Base-by-base conservation (phyloP, 1,284 basidiomycete species). In the Tremellales sp. region DNA sequence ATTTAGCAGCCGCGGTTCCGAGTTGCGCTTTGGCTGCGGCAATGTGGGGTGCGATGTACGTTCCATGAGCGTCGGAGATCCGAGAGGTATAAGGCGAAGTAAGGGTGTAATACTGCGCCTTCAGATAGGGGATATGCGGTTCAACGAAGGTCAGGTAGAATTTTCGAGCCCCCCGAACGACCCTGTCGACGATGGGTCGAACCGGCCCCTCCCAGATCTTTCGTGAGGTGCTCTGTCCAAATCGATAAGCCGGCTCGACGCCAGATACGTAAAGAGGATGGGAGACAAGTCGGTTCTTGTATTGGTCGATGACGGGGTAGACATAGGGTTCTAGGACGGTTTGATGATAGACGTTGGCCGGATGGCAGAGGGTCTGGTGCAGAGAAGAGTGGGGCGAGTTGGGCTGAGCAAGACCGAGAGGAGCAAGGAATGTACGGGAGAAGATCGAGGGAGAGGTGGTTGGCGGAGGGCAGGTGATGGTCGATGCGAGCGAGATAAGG, bases 301-400 rank as follows among this genome's bases (percentile, higher is more conserved):
- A 25, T 21, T 64, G 53, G 24, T 58, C 62, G 5, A 66, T 27
- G 8, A 47, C 40, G 14, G 64, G 64, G 48, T 65, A 64, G 28
- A 66, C 47, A 40, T 65, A 65, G 0, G 64, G 64, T 40, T 64
- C 45, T 22, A 71, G 58, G 28, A 71, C 53, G 16, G 60, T 51
- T 5, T 48, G 41, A 40, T 66, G 61, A 49, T 71, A 71, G 13
- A 63, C 56, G 50, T 70, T 67, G 21, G 69, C 48, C 7, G 69
- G 69, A 50, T 70, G 68, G 41, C 69, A 71, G 21, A 71, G 52
- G 0, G 58, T 57, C 40, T 64, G 46, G 43, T 68, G 67, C 0
- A 63, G 51, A 18, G 48, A 21, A 8, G 60, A 58, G 33, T 61
- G 53, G 28, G 55, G 45, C 4, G 48, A 34, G 14, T 35, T 19